phyloP scores from a whole-genome alignment of 2,329 filamentous ascomycete genomes.

The Beauveria sp. region DNA sequence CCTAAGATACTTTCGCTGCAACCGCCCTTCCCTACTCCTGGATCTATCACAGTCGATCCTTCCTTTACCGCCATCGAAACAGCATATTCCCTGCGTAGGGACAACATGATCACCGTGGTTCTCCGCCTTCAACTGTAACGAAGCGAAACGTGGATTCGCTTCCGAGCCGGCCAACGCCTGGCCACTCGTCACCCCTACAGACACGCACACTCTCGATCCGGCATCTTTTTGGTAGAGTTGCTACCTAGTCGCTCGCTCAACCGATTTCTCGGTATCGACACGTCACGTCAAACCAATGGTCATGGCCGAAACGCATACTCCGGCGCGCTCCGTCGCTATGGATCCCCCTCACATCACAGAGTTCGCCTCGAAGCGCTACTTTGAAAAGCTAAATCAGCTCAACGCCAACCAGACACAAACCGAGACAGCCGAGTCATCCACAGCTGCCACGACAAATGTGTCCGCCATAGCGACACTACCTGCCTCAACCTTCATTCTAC shows the following conservation, averaged over 20 bases:
- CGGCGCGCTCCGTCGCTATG: conserved; percentile 35
- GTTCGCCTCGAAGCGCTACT: conserved; percentile 58
- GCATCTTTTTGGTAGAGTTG: conserved; percentile 12
- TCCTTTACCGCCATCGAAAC: not conserved
- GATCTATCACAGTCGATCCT: not conserved
- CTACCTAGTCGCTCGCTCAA: conserved; percentile 18
- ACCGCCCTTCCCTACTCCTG: not conserved
- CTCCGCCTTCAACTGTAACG: conserved; percentile 1
- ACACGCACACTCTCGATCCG: conserved; percentile 5
- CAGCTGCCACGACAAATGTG: conserved; percentile 15
- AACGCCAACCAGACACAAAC: conserved; percentile 39
- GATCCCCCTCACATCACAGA: conserved; percentile 57
- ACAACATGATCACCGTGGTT: conserved; percentile 8
- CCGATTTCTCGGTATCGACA: conserved; percentile 4
- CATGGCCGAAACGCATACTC: conserved; percentile 26
- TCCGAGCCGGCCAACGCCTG: conserved; percentile 10
- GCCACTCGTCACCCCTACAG: conserved; percentile 2
- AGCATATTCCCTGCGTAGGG: not conserved
- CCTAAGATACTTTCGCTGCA: not conserved
- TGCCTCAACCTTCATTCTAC: conserved; percentile 41
- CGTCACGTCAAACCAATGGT: conserved; percentile 8
- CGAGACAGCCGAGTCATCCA: conserved; percentile 14
- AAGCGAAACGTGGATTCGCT: conserved; percentile 8
- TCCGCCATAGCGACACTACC: conserved; percentile 20
- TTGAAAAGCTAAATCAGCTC: conserved; percentile 52